phyloP scores from a whole-genome alignment of 768 basidiomycete genomes.

The Lactarius quietus region DNA sequence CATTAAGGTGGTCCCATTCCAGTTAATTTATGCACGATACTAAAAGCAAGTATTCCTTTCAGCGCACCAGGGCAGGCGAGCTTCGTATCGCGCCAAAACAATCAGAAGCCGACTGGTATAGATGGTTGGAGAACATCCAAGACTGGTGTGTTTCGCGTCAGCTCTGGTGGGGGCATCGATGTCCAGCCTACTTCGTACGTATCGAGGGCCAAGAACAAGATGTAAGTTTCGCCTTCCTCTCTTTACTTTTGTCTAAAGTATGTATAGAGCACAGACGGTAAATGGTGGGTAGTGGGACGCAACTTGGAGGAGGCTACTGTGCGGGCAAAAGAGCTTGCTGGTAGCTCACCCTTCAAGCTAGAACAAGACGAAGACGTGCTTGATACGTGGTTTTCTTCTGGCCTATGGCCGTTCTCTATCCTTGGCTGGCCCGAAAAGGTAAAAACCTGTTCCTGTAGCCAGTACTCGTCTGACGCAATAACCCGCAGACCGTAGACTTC shows the following conservation, averaged over 20 bases:
- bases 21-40: neutral
- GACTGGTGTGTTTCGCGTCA: conserved; percentile 99
- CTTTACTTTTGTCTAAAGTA: neutral
- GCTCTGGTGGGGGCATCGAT: conserved; percentile 98
- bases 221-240: conserved; percentile 38
- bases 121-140: conserved; percentile 92
- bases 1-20: conserved; percentile 54
- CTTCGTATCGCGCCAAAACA: conserved; percentile 76
- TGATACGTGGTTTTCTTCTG: conserved; percentile 99
- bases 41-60: conserved; percentile 1
- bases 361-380: conserved; percentile 96
- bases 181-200: conserved; percentile 88
- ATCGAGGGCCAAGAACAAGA: conserved; percentile 75
- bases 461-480: conserved; percentile 7
- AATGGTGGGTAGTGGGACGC: conserved; percentile 90
- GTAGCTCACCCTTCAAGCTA: conserved; percentile 63
- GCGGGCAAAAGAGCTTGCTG: conserved; percentile 67
- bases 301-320: conserved; percentile 70
- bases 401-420: conserved; percentile 95
- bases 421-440: conserved; percentile 98
- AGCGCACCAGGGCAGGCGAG: conserved; percentile 90
- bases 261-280: conserved; percentile 58
- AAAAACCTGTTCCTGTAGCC: conserved; percentile 1
- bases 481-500: conserved; percentile 66
- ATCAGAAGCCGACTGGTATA: conserved; percentile 92